Conservation (phyloP, 306 rosid species). For the Cicer cuneatum region DNA sequence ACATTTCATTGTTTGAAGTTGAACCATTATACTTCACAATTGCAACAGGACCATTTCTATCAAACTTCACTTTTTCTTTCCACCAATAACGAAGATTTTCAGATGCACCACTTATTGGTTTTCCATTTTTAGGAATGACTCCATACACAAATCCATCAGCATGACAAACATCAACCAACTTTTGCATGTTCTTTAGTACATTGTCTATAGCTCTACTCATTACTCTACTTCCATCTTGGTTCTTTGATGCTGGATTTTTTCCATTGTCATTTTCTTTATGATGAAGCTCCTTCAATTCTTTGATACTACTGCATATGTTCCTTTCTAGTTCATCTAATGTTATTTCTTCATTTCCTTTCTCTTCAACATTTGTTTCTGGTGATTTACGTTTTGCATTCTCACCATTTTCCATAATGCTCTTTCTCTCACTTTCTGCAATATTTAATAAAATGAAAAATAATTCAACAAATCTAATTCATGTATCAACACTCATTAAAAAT, state of each 20-base stretch:
- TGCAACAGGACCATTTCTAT: conserved; percentile 68
- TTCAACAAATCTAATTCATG: too few relatives aligned
- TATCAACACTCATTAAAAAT: too few relatives aligned
- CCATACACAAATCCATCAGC: conserved; percentile 78
- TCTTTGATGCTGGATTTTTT: too few relatives aligned
- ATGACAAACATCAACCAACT: conserved; percentile 67
- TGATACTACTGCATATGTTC: background rate
- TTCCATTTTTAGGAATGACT: conserved; percentile 66
- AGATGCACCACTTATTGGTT: conserved; percentile 65
- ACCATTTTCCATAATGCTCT: background rate
- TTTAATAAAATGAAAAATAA: too few relatives aligned
- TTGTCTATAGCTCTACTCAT: conserved; percentile 63
- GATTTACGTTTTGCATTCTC: background rate
- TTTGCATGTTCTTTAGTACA: conserved; percentile 62
- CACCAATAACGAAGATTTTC: conserved; percentile 71
- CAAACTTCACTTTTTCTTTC: conserved; percentile 70
- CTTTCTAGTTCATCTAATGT: background rate
- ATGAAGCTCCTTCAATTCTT: too few relatives aligned
- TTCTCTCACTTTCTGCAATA: too few relatives aligned
- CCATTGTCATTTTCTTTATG: too few relatives aligned
- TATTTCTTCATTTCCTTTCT: background rate
- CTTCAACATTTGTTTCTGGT: background rate
- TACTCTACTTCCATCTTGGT: conserved; percentile 45
- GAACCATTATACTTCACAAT: conserved; percentile 51
- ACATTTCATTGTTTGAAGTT: too few relatives aligned